Conservation (phyloP, 2,329 filamentous ascomycete species). For the Trichophaea hybrida region DNA sequence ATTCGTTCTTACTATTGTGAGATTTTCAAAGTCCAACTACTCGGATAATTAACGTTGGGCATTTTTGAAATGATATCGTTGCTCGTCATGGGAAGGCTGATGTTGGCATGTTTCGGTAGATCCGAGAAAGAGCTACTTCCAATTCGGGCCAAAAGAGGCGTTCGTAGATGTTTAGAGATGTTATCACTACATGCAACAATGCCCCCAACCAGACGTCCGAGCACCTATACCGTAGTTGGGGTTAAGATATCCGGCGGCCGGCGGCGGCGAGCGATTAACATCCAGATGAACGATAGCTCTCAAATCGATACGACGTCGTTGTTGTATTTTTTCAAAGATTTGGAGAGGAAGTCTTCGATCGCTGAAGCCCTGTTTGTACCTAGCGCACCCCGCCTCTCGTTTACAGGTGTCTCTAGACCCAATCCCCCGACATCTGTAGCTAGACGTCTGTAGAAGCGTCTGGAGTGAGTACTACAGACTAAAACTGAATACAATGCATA, state of each 20-base stretch:
- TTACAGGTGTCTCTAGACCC: background rate
- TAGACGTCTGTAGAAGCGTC: background rate
- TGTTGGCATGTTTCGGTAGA: background rate
- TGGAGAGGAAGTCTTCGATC: background rate
- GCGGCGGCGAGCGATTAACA: background rate
- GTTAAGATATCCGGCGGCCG: too few species aligned
- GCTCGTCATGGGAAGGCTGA: background rate
- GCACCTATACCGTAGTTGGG: too few species aligned
- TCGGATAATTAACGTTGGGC: background rate
- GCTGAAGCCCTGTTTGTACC: background rate
- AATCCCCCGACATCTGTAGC: background rate
- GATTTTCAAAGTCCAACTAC: background rate
- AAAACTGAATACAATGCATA: background rate
- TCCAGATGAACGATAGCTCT: background rate
- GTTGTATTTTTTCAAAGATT: background rate
- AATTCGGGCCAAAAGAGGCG: background rate
- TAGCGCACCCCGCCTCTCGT: background rate
- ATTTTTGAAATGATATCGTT: background rate
- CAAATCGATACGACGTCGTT: background rate
- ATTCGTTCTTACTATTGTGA: background rate
- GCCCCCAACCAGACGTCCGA: too few species aligned
- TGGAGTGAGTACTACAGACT: background rate
- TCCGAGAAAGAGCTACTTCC: background rate
- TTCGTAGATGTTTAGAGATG: background rate
- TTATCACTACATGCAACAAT: background rate